Evolutionary conservation across 192 early-diverging fungal genomes (phyloP), one percentile per base, ranked within the genome.

Genomic region (Phlyctochytrium bullatum): DNA sequence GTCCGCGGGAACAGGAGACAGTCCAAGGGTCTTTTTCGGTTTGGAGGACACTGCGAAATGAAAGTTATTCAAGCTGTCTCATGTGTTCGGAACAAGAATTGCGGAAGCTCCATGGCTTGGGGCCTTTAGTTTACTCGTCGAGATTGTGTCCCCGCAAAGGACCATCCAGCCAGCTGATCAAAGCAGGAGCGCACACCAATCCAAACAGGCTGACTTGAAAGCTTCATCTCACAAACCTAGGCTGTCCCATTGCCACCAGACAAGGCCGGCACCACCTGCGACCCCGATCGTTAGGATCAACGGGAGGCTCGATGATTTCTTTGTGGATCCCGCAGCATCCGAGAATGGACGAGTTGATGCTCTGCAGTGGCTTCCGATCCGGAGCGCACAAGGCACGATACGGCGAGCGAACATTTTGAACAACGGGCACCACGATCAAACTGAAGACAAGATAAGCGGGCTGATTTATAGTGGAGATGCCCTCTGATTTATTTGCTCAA

Each of bases 1-100:
- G 63, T 90, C 78, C 14, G 77, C 60, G 14, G 69, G 60, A 3
- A 83, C 59, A 2, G 79, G 76, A 10, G 58, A 32, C 32, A 79
- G 64, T 27, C 65, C 67, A 23, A 78, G 65, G 52, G 24, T 30
- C 20, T 29, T 61, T 51, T 64, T 59, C 16, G 59, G 10, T 10
- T 3, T 36, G 6, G 64, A 30, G n/a, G n/a, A n/a, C n/a, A 47
- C 40, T 47, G 40, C 40, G 20, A 47, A 47, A 20, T 6, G 20
- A 20, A 47, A 6, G 40, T 47, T 6, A 47, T 47, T 47, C 40
- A 6, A 47, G 40, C 40, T 47, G 10, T 6, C 20, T 47, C 40
- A 47, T 6, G 20, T 47, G 40, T 14, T 47, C 10, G 20, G 6
- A 47, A 14, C 40, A 20, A 47, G 40, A 47, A 47, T 14, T 14